Evolutionary conservation across 148 eudicot genomes (phyloP).

Genomic region (Hydrangea macrophylla): DNA sequence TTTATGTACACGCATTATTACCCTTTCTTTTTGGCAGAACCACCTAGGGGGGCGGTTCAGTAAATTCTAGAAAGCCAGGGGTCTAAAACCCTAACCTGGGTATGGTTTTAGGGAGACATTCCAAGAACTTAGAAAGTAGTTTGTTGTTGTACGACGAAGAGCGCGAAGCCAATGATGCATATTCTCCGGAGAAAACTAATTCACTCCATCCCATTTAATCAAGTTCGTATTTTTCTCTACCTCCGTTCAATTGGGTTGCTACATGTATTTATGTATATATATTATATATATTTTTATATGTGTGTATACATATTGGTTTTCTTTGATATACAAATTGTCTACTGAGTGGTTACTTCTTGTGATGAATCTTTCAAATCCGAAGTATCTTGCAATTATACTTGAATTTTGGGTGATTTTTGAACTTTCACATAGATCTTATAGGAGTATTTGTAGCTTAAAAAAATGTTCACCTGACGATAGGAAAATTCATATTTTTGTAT

Average conservation of each 20-base stretch:
- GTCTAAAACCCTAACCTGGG: background rate
- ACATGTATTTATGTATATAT: background rate
- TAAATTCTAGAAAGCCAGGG: background rate
- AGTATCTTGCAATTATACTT: too few relatives aligned
- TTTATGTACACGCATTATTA: too few relatives aligned
- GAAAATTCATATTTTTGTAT: background rate
- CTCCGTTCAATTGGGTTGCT: background rate
- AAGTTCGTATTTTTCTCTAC: slow-evolving; percentile 30
- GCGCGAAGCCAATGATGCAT: slow-evolving; percentile 32
- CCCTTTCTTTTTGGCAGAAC: too few relatives aligned
- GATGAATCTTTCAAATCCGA: too few relatives aligned
- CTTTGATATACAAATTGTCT: background rate
- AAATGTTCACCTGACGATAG: background rate
- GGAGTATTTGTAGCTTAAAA: background rate
- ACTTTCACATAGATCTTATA: background rate
- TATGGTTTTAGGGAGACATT: background rate
- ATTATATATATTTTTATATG: background rate
- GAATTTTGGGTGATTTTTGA: background rate
- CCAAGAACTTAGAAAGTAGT: background rate
- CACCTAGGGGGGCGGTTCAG: background rate
- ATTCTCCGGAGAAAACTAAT: slow-evolving; percentile 27
- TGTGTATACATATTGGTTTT: background rate
- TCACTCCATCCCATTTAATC: slow-evolving; percentile 27
- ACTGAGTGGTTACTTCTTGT: background rate
- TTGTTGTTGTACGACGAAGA: background rate